Percentiles rank a stretch among this genome's conserved stretches.
Evolutionary conservation across 1,139 yeast genomes (phyloP).

Genomic region (Saccharomyces hybrid): DNA sequence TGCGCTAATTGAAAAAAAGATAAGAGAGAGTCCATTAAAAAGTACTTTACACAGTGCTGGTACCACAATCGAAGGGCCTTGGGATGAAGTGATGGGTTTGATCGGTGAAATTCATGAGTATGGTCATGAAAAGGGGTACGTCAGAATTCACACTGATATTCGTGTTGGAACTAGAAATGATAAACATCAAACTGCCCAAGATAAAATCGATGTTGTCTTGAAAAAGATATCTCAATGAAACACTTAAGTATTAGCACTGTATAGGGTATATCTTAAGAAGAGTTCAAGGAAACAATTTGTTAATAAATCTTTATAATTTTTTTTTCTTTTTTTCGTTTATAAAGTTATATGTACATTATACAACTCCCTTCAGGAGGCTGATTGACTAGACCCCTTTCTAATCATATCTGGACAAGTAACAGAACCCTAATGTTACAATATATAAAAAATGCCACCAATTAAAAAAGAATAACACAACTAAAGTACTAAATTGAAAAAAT

Average conservation of each 20-base stretch:
- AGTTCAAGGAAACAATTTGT: not conserved
- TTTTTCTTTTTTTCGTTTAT: slow-evolving; percentile 1
- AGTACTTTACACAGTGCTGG: slow-evolving; percentile 83
- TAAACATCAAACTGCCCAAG: slow-evolving; percentile 57
- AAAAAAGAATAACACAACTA: slow-evolving; percentile 3
- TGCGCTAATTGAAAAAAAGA: slow-evolving; percentile 58
- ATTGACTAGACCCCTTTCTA: not conserved
- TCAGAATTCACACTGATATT: slow-evolving; percentile 76
- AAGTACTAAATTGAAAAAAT: not conserved
- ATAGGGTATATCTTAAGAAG: not conserved
- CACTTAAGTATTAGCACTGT: not conserved
- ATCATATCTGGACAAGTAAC: not conserved
- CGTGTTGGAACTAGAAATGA: slow-evolving; percentile 75
- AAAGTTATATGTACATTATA: slow-evolving; percentile 6
- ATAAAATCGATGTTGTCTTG: slow-evolving; percentile 56
- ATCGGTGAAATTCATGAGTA: slow-evolving; percentile 74
- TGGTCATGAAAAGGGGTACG: slow-evolving; percentile 63
- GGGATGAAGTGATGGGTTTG: slow-evolving; percentile 75
- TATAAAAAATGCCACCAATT: slow-evolving; percentile 3
- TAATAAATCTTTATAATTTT: not conserved
- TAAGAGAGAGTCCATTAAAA: slow-evolving; percentile 53
- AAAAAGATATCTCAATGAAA: slow-evolving; percentile 14
- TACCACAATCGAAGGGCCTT: slow-evolving; percentile 85
- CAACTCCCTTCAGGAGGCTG: slow-evolving; percentile 2
- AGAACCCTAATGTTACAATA: slow-evolving; percentile 12